Conservation (phyloP, 805 yeast genomes). For the Komagataella kurtzmanii region DNA sequence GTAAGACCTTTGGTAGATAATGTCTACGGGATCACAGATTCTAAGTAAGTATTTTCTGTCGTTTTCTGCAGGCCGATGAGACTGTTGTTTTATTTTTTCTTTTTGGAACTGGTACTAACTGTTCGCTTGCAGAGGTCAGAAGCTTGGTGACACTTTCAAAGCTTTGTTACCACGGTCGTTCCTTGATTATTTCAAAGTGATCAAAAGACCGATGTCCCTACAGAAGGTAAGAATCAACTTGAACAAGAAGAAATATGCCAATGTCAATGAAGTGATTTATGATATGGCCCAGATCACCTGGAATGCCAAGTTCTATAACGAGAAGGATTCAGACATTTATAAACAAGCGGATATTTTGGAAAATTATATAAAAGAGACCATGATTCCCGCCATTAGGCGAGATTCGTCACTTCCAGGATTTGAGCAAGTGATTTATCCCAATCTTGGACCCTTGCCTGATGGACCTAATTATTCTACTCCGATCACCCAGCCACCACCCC, state of each 20-base stretch:
- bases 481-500: neutral
- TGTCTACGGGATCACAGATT: conserved; percentile 12
- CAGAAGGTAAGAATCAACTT: conserved; percentile 53
- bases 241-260: conserved; percentile 37
- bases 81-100: too few species aligned
- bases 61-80: neutral
- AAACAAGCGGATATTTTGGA: conserved; percentile 53
- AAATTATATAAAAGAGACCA: conserved; percentile 28
- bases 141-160: conserved; percentile 33
- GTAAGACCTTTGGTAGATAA: conserved; percentile 5
- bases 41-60: conserved; percentile 1
- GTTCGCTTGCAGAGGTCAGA: neutral
- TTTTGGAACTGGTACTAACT: neutral
- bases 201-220: conserved; percentile 72
- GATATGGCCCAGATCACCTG: conserved; percentile 79
- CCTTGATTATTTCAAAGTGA: conserved; percentile 69
- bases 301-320: conserved; percentile 82
- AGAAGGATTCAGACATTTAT: conserved; percentile 52
- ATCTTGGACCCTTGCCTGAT: conserved; percentile 59
- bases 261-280: conserved; percentile 54
- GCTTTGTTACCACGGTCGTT: conserved; percentile 61
- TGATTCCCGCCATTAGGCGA: conserved; percentile 33
- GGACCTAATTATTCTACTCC: conserved; percentile 12
- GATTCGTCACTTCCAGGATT: conserved; percentile 24
- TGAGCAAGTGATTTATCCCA: conserved; percentile 35